phyloP scores from a whole-genome alignment of 2,329 filamentous ascomycete genomes.

The Ustulina deusta region DNA sequence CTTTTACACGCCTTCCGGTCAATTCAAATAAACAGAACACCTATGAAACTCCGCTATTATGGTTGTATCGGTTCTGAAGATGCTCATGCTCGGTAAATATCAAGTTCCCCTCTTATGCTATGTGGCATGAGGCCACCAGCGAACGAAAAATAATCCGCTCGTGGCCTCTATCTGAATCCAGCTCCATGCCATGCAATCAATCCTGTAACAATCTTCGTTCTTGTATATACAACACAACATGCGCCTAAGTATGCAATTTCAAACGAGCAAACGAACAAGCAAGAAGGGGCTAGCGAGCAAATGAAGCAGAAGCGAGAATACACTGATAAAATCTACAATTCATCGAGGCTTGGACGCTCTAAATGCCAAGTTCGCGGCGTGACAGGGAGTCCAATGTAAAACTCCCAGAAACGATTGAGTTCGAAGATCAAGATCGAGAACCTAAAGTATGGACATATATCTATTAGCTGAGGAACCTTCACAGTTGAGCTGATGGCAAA shows the following conservation, averaged over 20 bases:
- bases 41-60: conserved; percentile 32
- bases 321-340: conserved; percentile 55
- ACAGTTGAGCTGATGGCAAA: background rate
- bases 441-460: conserved; percentile 46
- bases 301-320: background rate
- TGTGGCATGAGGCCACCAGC: background rate
- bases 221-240: conserved; percentile 27
- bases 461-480: conserved; percentile 3
- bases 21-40: conserved; percentile 20
- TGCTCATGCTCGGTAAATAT: conserved; percentile 25
- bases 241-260: conserved; percentile 21
- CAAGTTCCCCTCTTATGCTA: conserved; percentile 13
- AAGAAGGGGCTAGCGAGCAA: conserved; percentile 3
- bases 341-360: conserved; percentile 59
- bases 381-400: conserved; percentile 66
- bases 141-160: conserved; percentile 11
- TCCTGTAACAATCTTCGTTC: conserved; percentile 3
- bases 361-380: conserved; percentile 62
- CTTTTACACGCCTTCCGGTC: background rate
- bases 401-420: conserved; percentile 60
- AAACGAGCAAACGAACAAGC: conserved; percentile 9
- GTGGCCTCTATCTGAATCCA: conserved; percentile 3
- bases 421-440: conserved; percentile 61
- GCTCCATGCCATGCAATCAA: conserved; percentile 10
- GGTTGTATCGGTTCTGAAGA: conserved; percentile 32